Conservation (phyloP, 2,329 filamentous ascomycete genomes). For the Cercospora beticola region DNA sequence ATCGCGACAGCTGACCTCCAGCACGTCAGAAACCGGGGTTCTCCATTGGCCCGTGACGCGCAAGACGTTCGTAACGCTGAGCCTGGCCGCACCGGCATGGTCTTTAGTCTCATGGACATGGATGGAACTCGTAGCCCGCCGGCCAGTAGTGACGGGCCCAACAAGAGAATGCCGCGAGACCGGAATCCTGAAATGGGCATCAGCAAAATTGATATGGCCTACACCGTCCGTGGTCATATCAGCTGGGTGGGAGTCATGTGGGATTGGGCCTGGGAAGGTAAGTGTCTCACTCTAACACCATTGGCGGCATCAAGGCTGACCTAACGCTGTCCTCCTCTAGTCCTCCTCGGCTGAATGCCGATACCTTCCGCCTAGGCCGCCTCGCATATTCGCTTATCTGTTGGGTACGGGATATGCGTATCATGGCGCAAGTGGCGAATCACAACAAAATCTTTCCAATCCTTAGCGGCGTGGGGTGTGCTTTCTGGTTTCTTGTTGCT, state of each 20-base stretch:
- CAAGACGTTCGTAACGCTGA: conserved; percentile 23
- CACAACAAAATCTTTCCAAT: not conserved
- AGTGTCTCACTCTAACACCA: conserved; percentile 33
- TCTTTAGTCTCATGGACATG: conserved; percentile 33
- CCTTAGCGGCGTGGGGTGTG: not conserved
- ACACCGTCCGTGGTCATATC: conserved; percentile 63
- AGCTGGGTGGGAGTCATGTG: conserved; percentile 73
- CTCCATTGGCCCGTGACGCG: conserved; percentile 22
- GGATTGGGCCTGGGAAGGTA: conserved; percentile 72
- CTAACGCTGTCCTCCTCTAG: conserved; percentile 7
- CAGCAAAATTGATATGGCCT: conserved; percentile 44
- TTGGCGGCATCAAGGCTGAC: not conserved
- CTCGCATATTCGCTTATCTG: not conserved
- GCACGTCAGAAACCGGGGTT: conserved; percentile 29
- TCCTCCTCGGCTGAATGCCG: conserved; percentile 8
- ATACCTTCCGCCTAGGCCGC: not conserved
- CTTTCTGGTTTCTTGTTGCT: not conserved
- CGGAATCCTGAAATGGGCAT: conserved; percentile 10
- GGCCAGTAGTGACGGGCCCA: conserved; percentile 9
- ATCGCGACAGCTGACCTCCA: conserved; percentile 41
- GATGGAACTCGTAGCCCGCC: conserved; percentile 16
- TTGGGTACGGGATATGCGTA: not conserved
- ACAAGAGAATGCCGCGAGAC: conserved; percentile 1
- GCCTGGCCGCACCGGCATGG: conserved; percentile 36
- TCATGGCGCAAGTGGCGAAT: not conserved